Conservation (phyloP, 768 basidiomycete species). For the Hortiboletus flavorubellus region DNA sequence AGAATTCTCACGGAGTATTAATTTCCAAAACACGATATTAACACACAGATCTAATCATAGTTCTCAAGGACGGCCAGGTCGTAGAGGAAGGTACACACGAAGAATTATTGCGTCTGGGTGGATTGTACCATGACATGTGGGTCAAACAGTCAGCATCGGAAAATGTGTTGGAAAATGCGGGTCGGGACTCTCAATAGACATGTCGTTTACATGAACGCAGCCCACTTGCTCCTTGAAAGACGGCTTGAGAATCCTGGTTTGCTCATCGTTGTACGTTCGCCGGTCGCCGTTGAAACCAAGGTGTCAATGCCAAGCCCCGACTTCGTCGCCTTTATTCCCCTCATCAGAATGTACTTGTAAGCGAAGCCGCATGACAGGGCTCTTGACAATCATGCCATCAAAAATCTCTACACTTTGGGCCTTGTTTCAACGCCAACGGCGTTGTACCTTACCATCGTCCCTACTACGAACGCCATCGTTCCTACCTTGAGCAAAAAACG, state of each 20-base stretch:
- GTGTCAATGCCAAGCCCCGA: neutral
- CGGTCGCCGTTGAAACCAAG: neutral
- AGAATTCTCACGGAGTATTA: neutral
- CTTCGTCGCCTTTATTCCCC: too few species aligned
- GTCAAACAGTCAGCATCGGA: slow-evolving; percentile 58
- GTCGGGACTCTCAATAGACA: slow-evolving; percentile 3
- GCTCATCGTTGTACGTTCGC: neutral
- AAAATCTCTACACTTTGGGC: too few species aligned
- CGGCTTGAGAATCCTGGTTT: neutral
- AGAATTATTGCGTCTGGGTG: slow-evolving; percentile 66
- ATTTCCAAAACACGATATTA: neutral
- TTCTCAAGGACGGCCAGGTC: slow-evolving; percentile 86
- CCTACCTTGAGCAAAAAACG: too few species aligned
- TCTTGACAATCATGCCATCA: too few species aligned
- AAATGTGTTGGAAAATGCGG: slow-evolving; percentile 14
- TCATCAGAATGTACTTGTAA: too few species aligned
- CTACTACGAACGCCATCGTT: too few species aligned
- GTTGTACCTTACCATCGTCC: too few species aligned
- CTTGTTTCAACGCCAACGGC: too few species aligned
- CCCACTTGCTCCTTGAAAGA: too few species aligned
- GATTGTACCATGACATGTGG: slow-evolving; percentile 84
- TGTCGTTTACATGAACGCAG: neutral
- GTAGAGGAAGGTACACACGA: slow-evolving; percentile 94
- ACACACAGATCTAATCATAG: slow-evolving; percentile 80
- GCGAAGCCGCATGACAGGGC: too few species aligned